Base-by-base conservation (phyloP, 2,329 filamentous ascomycete genomes). In the Trichophyton verrucosum region DNA sequence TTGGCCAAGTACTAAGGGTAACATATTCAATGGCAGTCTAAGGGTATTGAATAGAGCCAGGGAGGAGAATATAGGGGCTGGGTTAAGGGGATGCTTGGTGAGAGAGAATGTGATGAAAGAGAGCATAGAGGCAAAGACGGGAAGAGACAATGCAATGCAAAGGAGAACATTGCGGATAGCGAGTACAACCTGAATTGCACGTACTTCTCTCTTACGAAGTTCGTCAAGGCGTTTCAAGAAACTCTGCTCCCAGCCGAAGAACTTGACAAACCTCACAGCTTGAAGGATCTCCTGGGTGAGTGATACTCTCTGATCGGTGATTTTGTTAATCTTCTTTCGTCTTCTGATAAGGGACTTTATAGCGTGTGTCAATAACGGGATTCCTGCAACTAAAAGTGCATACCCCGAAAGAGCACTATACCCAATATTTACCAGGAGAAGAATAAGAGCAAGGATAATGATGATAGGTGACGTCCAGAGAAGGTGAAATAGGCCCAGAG, bases 221-320 rank as follows among this genome's bases (percentile, higher is more conserved):
- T 85, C 81, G 57, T 84, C 83, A 15, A 96, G 80, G 13, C 91
- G 85, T 58, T 85, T 80, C 11, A 96, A 77, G 69, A 97, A 96
- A 38, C 89, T 87, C 61, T 82, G 86, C 71, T 97, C 92, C 92
- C 92, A 97, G 6, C 91, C 91, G 70, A 96, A 97, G 73, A 85
- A 96, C 73, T 97, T 97, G 75, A 97, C 92, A 69, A 97, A 96
- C 27, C 91, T 84, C 24, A 96, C 91, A 0, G 90, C 89, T 66
- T 91, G 87, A 13, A 97, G 70, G 58, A 97, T 95, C 71, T 97
- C 92, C 70, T 96, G 91, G 0, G 91, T 96, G 38, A 97, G 77
- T 59, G 88, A 88, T 6, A 97, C 91, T 64, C 92, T 84, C 74
- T 95, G 88, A 71, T 97, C 92, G 1, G 92, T 97, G 63, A 96